Evolutionary conservation across 2,329 filamentous ascomycete genomes (phyloP), one percentile per base, ranked within the genome.

Genomic region (Epichloe sibirici): DNA sequence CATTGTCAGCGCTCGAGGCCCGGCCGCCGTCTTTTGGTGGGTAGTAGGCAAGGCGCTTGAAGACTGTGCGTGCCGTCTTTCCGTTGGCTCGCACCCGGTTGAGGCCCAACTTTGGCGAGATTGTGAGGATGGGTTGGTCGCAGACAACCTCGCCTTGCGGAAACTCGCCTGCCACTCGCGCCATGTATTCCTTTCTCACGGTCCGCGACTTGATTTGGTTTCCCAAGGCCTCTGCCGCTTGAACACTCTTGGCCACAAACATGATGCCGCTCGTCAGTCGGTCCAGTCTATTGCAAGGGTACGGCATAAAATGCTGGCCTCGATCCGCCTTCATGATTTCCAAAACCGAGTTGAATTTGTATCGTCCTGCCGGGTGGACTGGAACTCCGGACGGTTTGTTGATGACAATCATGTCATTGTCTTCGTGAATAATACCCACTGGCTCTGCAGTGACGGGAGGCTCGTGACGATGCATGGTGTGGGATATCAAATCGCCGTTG

Each of bases 351-450:
- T 98, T 98, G 75, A 86, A 95, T 67, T 91, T 90, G 74, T 98
- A 98, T 48, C 93, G 83, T 5, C 93, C 93, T 1, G 93, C 91
- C 5, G 93, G 88, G 67, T 98, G 93, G 0, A 98, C 93, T 0
- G 93, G 93, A 42, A 98, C 84, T 6, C 93, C 93, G 0, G 91
- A 86, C 0, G 93, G 93, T 69, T 98, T 98, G 72, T 96, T 90
- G 66, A 98, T 95, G 56, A 97, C 90, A 54, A 98, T 86, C 74
- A 98, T 85, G 59, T 90, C 86, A 45, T 94, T 81, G 60, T 95
- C 89, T 68, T 98, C 93, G 68, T 95, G 86, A 40, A 98, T 82
- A 45, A 96, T 78, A 15, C 79, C 81, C 48, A 98, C 85, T 0
- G 87, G 81, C 43, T 87, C 80, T 15, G 82, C 83, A 2, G 88